Evolutionary conservation across 176 grass and related monocot genomes (phyloP), one percentile per base, ranked within the genome.

Genomic region (Bonia amplexicaulis): DNA sequence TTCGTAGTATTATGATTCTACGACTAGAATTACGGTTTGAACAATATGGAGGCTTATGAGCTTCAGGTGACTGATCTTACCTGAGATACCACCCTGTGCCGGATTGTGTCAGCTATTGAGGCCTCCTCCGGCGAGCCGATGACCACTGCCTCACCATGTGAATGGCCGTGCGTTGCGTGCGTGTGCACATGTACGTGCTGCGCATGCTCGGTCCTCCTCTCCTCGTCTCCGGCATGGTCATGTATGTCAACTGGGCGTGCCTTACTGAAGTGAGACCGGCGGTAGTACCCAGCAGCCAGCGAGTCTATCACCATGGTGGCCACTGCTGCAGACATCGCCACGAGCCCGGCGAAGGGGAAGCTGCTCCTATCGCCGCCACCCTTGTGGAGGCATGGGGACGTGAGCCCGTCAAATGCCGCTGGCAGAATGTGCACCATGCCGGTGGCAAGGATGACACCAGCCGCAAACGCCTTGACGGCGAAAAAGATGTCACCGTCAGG

Each of bases 391-490:
- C 96, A 95, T 75, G 91, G 91, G 58, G 96, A 98, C 7, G 89
- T 90, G 61, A 98, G 82, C 61, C 82, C 87, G 73, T 92, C 85
- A 42, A 98, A 98, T 1, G 96, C 87, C 6, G 85, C 91, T 0
- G 93, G 96, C 37, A 98, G 84, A 86, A 98, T 98, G 88, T 98
- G 96, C 53, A 98, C 91, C 83, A 98, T 89, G 41, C 93, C 93
- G 1, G 96, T 98, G 37, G 96, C 91, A 12, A 98, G 88, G 61
- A 98, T 98, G 78, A 98, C 91, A 0, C 96, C 96, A 16, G 96
- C 96, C 0, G 96, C 93, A 39, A 98, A 98, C 41, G 96, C 91
- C 84, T 98, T 98, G 59, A 98, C 87, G 0, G 90, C 85, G 25
- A 95, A 98, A 80, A 98, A 98, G 60, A 90, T 33, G 57, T 90